phyloP scores from a whole-genome alignment of 2,329 filamentous ascomycete genomes.

The Diaporthe sp. region DNA sequence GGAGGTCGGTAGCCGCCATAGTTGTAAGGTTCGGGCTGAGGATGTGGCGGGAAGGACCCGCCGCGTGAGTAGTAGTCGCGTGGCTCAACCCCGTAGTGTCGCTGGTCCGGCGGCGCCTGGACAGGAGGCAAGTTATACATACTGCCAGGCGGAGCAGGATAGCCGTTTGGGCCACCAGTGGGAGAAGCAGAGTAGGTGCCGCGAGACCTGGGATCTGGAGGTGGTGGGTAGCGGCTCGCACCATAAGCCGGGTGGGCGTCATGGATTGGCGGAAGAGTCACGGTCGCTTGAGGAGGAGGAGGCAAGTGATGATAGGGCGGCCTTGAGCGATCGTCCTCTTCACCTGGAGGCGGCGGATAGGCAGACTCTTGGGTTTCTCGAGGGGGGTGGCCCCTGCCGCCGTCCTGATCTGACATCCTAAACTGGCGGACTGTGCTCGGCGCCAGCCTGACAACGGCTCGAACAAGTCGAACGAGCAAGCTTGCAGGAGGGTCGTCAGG shows the following conservation, averaged over 20 bases:
- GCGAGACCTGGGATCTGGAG: slow-evolving; percentile 49
- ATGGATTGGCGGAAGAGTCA: slow-evolving; percentile 64
- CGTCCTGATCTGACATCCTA: slow-evolving; percentile 55
- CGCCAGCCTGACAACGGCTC: slow-evolving; percentile 44
- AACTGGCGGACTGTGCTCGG: slow-evolving; percentile 45
- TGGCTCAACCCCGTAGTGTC: slow-evolving; percentile 39
- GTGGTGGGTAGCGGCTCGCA: slow-evolving; percentile 54
- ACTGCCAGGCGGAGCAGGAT: slow-evolving; percentile 43
- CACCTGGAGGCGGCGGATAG: slow-evolving; percentile 57
- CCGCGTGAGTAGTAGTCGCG: slow-evolving; percentile 40
- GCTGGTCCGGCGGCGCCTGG: slow-evolving; percentile 39
- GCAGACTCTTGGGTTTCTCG: slow-evolving; percentile 55
- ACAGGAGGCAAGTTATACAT: slow-evolving; percentile 41
- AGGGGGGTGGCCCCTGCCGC: slow-evolving; percentile 49
- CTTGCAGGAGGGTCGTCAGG: neutral
- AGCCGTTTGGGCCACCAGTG: slow-evolving; percentile 39
- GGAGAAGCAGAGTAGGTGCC: slow-evolving; percentile 43
- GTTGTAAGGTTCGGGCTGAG: slow-evolving; percentile 36
- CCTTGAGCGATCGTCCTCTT: slow-evolving; percentile 56
- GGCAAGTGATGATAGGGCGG: slow-evolving; percentile 44
- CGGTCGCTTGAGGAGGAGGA: slow-evolving; percentile 58
- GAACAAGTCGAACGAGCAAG: slow-evolving; percentile 9
- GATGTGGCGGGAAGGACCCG: slow-evolving; percentile 35
- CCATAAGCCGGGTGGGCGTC: slow-evolving; percentile 54
- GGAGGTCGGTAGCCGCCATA: slow-evolving; percentile 50